A percentile compares a stretch with the other conserved stretches of the same genome.
These are phyloP conservation scores for Gastrolobium bilobum DNA, from an alignment of 306 rosid species.

Conservation along the genomic window DNA sequence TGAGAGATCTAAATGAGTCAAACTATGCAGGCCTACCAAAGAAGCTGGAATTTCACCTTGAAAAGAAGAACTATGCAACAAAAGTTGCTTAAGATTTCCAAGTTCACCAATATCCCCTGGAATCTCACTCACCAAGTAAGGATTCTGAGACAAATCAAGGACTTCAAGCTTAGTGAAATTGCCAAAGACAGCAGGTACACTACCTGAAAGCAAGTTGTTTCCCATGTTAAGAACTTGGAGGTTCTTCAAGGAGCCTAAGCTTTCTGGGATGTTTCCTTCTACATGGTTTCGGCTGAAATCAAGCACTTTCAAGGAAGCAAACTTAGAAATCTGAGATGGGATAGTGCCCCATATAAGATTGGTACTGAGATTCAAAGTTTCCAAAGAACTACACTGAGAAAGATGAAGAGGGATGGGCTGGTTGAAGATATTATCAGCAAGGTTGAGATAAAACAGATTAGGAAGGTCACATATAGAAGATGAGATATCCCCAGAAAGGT, in stretches of 20 bases:
- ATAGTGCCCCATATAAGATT: slow-evolving; percentile 95
- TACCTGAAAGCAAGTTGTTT: slow-evolving; percentile 84
- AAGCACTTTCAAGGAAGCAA: slow-evolving; percentile 70
- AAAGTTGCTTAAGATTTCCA: slow-evolving; percentile 67
- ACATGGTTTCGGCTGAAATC: slow-evolving; percentile 82
- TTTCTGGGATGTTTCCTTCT: slow-evolving; percentile 81
- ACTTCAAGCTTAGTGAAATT: slow-evolving; percentile 78
- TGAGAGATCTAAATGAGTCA: slow-evolving; percentile 82
- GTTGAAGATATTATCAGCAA: slow-evolving; percentile 83
- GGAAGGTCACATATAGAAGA: slow-evolving; percentile 75
- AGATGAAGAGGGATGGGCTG: slow-evolving; percentile 97
- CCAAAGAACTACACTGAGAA: slow-evolving; percentile 73
- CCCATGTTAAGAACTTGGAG: slow-evolving; percentile 77
- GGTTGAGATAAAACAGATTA: slow-evolving; percentile 72
- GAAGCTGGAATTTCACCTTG: slow-evolving; percentile 85
- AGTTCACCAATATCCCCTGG: slow-evolving; percentile 80
- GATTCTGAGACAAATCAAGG: slow-evolving; percentile 88
- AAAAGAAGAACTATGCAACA: slow-evolving; percentile 84
- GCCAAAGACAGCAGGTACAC: slow-evolving; percentile 64
- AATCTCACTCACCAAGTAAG: slow-evolving; percentile 82
- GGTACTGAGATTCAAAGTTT: slow-evolving; percentile 85
- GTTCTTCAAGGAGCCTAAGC: slow-evolving; percentile 67
- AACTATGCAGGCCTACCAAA: slow-evolving; percentile 63
- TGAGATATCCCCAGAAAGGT: slow-evolving; percentile 91
- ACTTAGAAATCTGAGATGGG: slow-evolving; percentile 88